Base-by-base conservation (phyloP, 2,329 filamentous ascomycete genomes). In the Alternaria ethzedia region DNA sequence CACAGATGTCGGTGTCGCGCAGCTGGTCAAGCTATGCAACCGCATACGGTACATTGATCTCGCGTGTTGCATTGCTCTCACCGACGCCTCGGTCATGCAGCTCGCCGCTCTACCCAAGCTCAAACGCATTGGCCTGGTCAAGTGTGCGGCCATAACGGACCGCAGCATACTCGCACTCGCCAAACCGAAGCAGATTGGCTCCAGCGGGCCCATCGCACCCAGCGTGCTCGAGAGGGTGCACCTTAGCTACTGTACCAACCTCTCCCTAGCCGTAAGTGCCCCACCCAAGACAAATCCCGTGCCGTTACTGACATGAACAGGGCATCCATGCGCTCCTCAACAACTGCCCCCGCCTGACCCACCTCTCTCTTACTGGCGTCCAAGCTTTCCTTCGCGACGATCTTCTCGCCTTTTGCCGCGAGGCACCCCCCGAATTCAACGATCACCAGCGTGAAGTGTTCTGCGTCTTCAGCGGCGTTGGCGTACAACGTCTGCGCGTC, bases 41-140 rank as follows among this genome's bases (percentile, higher is more conserved):
- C 89, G 96, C 23, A 98, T 99, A 70, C 88, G 96, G 59, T 99
- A 99, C 78, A 99, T 99, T 68, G 96, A 99, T 77, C 84, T 99
- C 46, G 96, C 96, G n/a, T 98, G 96, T 82, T 99, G 96, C 80
- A 88, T 87, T 13, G 90, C 93, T 71, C 84, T 99, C 64, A 98
- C 96, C 0, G 96, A 99, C 72, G 86, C 87, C 11, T 97, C 94
- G 21, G 91, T 99, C 15, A 91, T 87, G 66, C 90, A 93, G 67
- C 85, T 99, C 41, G 94, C 96, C 6, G 88, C 88, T 13, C 86
- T 99, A 6, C 96, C 96, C 4, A 99, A 99, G 80, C 84, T 99
- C 57, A 94, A 97, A 83, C 87, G 96, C 41, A 97, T 99, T 64
- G 96, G 96, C 1, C 83, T 99, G 57, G 96, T 99, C 57, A 99